phyloP scores from a whole-genome alignment of 371 early-diverging fungal species.

The Choanephora cucurbitarum region DNA sequence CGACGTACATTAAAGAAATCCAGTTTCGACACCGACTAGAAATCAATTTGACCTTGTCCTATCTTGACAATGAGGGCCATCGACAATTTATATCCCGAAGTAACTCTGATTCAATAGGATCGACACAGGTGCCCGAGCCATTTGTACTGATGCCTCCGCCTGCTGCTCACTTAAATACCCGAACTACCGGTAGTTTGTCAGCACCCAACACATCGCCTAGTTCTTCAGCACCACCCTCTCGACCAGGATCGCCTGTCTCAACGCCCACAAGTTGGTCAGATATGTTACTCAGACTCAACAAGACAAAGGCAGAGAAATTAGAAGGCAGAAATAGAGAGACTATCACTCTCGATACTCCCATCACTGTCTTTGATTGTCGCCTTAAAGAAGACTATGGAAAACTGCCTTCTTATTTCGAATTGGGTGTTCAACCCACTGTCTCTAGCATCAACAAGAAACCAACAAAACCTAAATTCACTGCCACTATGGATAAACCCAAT shows the following conservation, averaged over 20 bases:
- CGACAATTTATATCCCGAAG: slow-evolving; percentile 8
- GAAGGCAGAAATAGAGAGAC: slow-evolving; percentile 25
- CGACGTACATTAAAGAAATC: slow-evolving; percentile 39
- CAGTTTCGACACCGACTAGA: slow-evolving; percentile 35
- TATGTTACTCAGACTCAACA: slow-evolving; percentile 23
- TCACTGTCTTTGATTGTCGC: slow-evolving; percentile 45
- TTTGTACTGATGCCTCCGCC: slow-evolving; percentile 13
- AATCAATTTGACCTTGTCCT: slow-evolving; percentile 35
- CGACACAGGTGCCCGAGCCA: slow-evolving; percentile 3
- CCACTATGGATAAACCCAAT: slow-evolving; percentile 15
- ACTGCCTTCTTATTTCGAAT: slow-evolving; percentile 45
- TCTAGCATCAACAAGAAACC: slow-evolving; percentile 5
- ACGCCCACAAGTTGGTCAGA: slow-evolving; percentile 22
- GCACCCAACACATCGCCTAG: neutral
- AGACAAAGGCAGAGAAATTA: slow-evolving; percentile 20
- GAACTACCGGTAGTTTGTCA: slow-evolving; percentile 3
- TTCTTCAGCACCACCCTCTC: too few species aligned
- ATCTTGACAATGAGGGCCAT: slow-evolving; percentile 26
- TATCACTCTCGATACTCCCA: slow-evolving; percentile 28
- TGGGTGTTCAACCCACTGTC: slow-evolving; percentile 27
- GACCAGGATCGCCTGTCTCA: neutral
- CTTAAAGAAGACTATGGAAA: slow-evolving; percentile 49
- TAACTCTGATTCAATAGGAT: slow-evolving; percentile 8
- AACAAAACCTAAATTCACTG: neutral
- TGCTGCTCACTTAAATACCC: slow-evolving; percentile 8